These are phyloP conservation scores for Alloascoidea hylecoeti DNA, from an alignment of 805 yeast genomes.

Conservation along the genomic window DNA sequence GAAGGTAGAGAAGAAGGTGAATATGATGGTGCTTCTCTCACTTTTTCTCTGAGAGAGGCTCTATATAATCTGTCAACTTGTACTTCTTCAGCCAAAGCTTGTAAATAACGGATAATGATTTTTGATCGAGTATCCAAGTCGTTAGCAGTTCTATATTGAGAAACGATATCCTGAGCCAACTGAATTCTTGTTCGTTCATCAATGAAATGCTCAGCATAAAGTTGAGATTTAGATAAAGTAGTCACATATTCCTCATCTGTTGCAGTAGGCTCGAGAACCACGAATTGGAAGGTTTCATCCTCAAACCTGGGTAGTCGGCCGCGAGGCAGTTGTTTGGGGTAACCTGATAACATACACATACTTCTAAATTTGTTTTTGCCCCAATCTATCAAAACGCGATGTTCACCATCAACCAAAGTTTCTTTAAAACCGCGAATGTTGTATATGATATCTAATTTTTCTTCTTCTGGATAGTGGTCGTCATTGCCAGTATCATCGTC, in stretches of 20 bases:
- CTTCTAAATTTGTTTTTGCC: slow-evolving; percentile 53
- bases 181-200: slow-evolving; percentile 23
- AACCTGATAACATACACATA: slow-evolving; percentile 35
- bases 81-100: slow-evolving; percentile 39
- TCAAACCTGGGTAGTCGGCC: slow-evolving; percentile 17
- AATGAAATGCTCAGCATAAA: slow-evolving; percentile 43
- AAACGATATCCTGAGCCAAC: slow-evolving; percentile 22
- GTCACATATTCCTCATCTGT: slow-evolving; percentile 30
- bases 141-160: slow-evolving; percentile 12
- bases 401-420: slow-evolving; percentile 35
- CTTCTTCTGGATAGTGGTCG: slow-evolving; percentile 5
- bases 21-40: too few species aligned
- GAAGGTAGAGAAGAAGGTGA: too few species aligned
- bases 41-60: too few species aligned
- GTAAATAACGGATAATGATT: slow-evolving; percentile 34
- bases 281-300: slow-evolving; percentile 17
- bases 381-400: slow-evolving; percentile 54
- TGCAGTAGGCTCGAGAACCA: slow-evolving; percentile 25
- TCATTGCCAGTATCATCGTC: neutral
- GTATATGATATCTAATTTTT: slow-evolving; percentile 41
- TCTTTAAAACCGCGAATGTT: slow-evolving; percentile 28
- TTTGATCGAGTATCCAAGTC: slow-evolving; percentile 25
- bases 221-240: slow-evolving; percentile 29
- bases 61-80: slow-evolving; percentile 55
- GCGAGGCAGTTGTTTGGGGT: slow-evolving; percentile 28